Base-by-base conservation (phyloP, 768 basidiomycete genomes). In the Boletus eberwhitei region DNA sequence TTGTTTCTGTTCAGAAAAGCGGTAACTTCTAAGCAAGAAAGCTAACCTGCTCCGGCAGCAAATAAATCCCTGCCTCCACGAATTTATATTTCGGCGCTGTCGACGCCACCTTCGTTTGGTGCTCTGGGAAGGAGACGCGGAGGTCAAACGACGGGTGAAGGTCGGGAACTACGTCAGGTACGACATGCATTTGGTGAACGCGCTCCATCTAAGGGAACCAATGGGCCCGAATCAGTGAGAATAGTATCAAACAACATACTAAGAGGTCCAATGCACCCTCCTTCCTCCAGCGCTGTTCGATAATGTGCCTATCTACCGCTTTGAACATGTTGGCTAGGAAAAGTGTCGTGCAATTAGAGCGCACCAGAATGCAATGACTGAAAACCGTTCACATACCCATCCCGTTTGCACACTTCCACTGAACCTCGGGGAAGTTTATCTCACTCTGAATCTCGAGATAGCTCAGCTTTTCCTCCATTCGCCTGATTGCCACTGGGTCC, bases 121-220 rank as follows among this genome's bases (percentile, higher is more conserved):
- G 56, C 49, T 71, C 71, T n/a, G 74, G 79, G 60, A 80, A 82
- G 21, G 79, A 78, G 48, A 95, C 71, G 24, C 82, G 84, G 13
- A 98, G 73, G 64, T 96, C 91, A 36, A 92, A 64, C 17, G 83
- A 81, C 0, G 93, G 92, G 48, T 79, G 81, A 8, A 96, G 66
- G 36, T 74, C 74, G 1, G 90, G 83, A 17, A 98, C 68, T 12
- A 95, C 74, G 65, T 99, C 96, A 0, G 96, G 95, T 2, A 97
- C 77, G 53, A 98, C 86, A 47, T 86, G 74, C 92, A 97, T 93
- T 73, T 94, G 90, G 61, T 92, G 79, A 42, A 98, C 65, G 65
- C 95, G 88, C 66, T 97, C 90, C 93, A 97, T 97, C 88, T 94
- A 65, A 8, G 31, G 31, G 19, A 38, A 12, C 9, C 9, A 34